Conservation (phyloP, 129 eudicot species). For the Logfia minima region DNA sequence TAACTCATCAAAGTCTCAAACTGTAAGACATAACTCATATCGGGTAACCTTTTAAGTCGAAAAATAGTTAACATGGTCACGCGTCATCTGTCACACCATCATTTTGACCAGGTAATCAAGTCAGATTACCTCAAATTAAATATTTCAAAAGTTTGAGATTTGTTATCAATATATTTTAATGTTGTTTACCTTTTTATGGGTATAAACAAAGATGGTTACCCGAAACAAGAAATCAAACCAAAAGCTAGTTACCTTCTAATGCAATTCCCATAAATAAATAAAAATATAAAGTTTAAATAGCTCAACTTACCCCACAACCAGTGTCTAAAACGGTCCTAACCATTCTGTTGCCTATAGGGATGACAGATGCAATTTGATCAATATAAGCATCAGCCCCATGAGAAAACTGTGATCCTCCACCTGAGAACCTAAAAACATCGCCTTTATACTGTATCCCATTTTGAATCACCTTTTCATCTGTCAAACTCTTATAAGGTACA, state of each 20-base stretch:
- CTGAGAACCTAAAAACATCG: constrained; percentile 50
- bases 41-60: neutral
- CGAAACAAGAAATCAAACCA: neutral
- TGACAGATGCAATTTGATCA: constrained; percentile 46
- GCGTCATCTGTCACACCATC: neutral
- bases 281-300: neutral
- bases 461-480: constrained; percentile 39
- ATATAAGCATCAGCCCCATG: constrained; percentile 54
- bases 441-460: constrained; percentile 60
- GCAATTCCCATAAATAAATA: too few relatives aligned
- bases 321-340: constrained; percentile 53
- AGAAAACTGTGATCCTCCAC: constrained; percentile 47
- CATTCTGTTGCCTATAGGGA: constrained; percentile 45
- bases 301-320: constrained; percentile 41
- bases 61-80: neutral
- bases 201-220: neutral
- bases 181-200: neutral
- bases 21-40: neutral
- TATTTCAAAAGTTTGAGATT: neutral
- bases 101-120: too few relatives aligned
- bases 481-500: constrained; percentile 31
- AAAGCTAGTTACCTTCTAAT: too few relatives aligned
- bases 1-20: neutral
- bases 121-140: too few relatives aligned
- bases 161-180: neutral